phyloP scores from a whole-genome alignment of 768 basidiomycete genomes.

The Suillus hirtellus region DNA sequence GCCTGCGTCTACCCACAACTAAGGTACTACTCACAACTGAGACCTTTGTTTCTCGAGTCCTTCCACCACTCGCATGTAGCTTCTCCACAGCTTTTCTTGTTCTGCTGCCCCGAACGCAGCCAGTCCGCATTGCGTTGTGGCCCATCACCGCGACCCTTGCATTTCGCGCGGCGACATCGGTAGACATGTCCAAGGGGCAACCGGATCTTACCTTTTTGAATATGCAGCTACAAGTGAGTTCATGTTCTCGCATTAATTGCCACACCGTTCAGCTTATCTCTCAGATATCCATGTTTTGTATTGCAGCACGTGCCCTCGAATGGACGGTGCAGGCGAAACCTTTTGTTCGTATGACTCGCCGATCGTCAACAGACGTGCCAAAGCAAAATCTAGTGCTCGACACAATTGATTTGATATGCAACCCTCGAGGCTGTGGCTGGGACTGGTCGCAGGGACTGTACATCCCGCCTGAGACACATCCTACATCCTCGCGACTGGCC shows the following conservation, averaged over 20 bases:
- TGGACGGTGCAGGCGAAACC: constrained; percentile 20
- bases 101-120: constrained; percentile 43
- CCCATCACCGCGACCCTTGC: constrained; percentile 44
- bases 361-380: neutral
- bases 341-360: constrained; percentile 14
- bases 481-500: constrained; percentile 32
- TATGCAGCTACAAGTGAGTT: constrained; percentile 16
- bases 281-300: constrained; percentile 18
- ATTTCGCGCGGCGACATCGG: constrained; percentile 36
- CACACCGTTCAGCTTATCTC: neutral
- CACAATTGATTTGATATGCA: constrained; percentile 50
- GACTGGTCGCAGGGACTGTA: constrained; percentile 45
- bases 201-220: constrained; percentile 12
- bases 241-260: too few relatives aligned
- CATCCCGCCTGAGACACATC: constrained; percentile 40
- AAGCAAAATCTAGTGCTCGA: constrained; percentile 27
- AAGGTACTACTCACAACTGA: constrained; percentile 31
- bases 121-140: constrained; percentile 45
- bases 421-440: constrained; percentile 63
- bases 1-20: constrained; percentile 13
- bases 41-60: constrained; percentile 36
- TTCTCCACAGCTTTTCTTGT: constrained; percentile 52
- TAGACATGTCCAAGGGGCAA: constrained; percentile 12
- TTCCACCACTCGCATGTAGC: constrained; percentile 46
- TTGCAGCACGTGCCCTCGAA: constrained; percentile 18